phyloP scores from a whole-genome alignment of 2,329 filamentous ascomycete species.

The Kalmusia sp. region DNA sequence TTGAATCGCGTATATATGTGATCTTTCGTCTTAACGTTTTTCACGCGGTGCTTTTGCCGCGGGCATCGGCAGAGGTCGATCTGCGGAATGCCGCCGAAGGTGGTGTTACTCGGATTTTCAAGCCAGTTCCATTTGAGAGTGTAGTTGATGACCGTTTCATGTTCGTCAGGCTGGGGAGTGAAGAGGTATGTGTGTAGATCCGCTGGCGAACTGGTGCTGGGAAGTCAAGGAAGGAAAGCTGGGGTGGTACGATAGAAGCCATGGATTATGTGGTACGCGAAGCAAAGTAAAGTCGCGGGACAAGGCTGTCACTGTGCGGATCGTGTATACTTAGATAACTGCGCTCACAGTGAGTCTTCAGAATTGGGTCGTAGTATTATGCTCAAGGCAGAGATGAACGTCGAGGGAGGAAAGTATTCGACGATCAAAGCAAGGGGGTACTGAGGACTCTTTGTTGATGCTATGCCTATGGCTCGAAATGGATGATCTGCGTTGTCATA shows the following conservation, averaged over 20 bases:
- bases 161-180: conserved; percentile 41
- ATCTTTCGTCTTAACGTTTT: conserved; percentile 18
- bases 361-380: no score
- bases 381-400: no score
- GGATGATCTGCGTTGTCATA: background rate
- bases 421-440: no score
- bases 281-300: no score
- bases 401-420: no score
- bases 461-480: no score
- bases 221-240: conserved; percentile 7
- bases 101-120: conserved; percentile 38
- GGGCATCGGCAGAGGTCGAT: conserved; percentile 37
- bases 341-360: no score
- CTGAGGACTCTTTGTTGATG: no score
- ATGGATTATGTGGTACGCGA: background rate
- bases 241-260: no score
- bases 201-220: conserved; percentile 8
- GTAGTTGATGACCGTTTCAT: conserved; percentile 46
- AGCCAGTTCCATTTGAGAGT: conserved; percentile 34
- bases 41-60: conserved; percentile 11
- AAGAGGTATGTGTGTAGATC: conserved; percentile 32
- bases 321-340: no score
- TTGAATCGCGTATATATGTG: conserved; percentile 41
- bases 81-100: conserved; percentile 33
- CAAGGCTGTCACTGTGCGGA: background rate